phyloP scores from a whole-genome alignment of 2,329 filamentous ascomycete genomes.

The Graphium sp. region DNA sequence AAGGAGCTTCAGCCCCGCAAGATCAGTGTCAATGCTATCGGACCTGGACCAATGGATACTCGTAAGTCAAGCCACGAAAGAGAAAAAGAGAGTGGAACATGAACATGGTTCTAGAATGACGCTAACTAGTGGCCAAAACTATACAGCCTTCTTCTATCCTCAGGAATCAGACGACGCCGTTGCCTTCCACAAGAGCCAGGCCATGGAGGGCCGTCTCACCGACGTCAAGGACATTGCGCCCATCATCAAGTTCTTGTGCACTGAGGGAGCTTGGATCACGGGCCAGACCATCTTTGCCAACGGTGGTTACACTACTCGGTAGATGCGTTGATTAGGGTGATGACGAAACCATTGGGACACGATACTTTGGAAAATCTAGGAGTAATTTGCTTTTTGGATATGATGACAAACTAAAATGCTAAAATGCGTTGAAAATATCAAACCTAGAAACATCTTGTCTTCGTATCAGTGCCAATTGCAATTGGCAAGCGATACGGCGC shows the following conservation, averaged over 20 bases:
- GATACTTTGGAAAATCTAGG: too few species aligned
- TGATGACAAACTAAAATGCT: too few species aligned
- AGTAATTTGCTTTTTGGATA: too few species aligned
- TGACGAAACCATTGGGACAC: too few species aligned
- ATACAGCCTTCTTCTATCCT: slow-evolving; percentile 23
- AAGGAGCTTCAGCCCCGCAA: slow-evolving; percentile 15
- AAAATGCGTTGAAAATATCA: too few species aligned
- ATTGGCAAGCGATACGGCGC: too few species aligned
- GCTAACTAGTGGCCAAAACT: too few species aligned
- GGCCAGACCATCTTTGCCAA: slow-evolving; percentile 31
- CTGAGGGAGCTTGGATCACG: slow-evolving; percentile 25
- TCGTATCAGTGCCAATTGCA: too few species aligned
- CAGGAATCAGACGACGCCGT: slow-evolving; percentile 23
- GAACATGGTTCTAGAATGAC: too few species aligned
- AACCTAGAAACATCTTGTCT: too few species aligned
- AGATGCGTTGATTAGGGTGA: too few species aligned
- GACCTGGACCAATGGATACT: slow-evolving; percentile 21
- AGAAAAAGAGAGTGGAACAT: too few species aligned
- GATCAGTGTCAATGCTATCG: slow-evolving; percentile 18
- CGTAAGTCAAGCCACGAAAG: slow-evolving; percentile 13
- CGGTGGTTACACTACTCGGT: slow-evolving; percentile 26
- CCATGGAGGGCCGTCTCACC: slow-evolving; percentile 21
- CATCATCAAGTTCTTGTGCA: slow-evolving; percentile 22
- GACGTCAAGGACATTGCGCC: slow-evolving; percentile 25
- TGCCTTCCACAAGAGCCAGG: slow-evolving; percentile 24